phyloP scores from a whole-genome alignment of 1,139 yeast genomes.

The Debaryomyces psychrophilus region DNA sequence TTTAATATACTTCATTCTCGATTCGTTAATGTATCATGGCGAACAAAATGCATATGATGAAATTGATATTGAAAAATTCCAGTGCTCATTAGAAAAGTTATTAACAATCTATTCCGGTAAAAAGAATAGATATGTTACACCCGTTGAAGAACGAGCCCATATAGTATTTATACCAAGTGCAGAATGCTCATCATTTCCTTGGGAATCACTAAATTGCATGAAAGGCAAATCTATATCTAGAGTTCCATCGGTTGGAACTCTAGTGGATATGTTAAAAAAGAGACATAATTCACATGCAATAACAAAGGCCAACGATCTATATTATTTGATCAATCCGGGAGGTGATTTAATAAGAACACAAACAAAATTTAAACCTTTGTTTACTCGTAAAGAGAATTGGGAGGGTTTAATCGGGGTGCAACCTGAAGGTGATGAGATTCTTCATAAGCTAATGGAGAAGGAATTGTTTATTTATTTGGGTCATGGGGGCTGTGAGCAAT shows the following conservation, averaged over 20 bases:
- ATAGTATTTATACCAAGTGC: slow-evolving; percentile 70
- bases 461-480: slow-evolving; percentile 81
- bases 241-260: slow-evolving; percentile 64
- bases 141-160: slow-evolving; percentile 42
- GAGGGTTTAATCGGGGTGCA: slow-evolving; percentile 52
- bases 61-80: slow-evolving; percentile 57
- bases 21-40: slow-evolving; percentile 63
- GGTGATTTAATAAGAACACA: slow-evolving; percentile 77
- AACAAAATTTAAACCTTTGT: slow-evolving; percentile 51
- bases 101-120: slow-evolving; percentile 40
- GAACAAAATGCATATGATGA: slow-evolving; percentile 67
- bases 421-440: slow-evolving; percentile 58
- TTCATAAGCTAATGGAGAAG: slow-evolving; percentile 38
- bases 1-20: slow-evolving; percentile 62
- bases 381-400: slow-evolving; percentile 52
- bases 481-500: slow-evolving; percentile 95
- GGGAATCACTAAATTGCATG: slow-evolving; percentile 79
- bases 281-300: slow-evolving; percentile 10
- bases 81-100: slow-evolving; percentile 25
- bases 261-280: slow-evolving; percentile 45
- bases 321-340: slow-evolving; percentile 77
- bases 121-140: slow-evolving; percentile 17
- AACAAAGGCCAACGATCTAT: slow-evolving; percentile 28
- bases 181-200: slow-evolving; percentile 69
- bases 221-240: slow-evolving; percentile 64